These are phyloP conservation scores for Cytospora leucostoma DNA, from an alignment of 2,329 filamentous ascomycete species.

Conservation along the genomic window DNA sequence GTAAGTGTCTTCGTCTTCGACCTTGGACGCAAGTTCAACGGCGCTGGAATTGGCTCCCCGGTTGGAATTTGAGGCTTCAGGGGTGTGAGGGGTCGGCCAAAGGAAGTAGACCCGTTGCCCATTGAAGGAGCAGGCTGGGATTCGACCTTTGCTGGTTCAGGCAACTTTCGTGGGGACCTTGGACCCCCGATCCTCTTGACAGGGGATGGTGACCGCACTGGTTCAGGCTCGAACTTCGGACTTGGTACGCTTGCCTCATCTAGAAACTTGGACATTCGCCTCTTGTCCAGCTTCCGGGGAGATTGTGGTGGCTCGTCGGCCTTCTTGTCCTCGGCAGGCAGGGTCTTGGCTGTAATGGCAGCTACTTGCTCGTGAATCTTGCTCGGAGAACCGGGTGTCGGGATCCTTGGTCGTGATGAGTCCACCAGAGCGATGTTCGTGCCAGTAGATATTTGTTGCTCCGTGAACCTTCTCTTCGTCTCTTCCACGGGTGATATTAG, in stretches of 20 bases:
- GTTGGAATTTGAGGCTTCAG: slow-evolving; percentile 30
- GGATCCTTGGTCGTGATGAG: slow-evolving; percentile 30
- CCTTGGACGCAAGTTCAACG: slow-evolving; percentile 16
- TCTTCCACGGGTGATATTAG: slow-evolving; percentile 29
- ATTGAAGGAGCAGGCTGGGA: slow-evolving; percentile 42
- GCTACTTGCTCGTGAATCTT: slow-evolving; percentile 40
- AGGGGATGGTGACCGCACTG: slow-evolving; percentile 37
- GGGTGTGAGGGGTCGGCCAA: slow-evolving; percentile 35
- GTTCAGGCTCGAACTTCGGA: slow-evolving; percentile 35
- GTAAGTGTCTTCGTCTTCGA: slow-evolving; percentile 25
- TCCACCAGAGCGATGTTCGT: slow-evolving; percentile 33
- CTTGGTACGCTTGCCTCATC: slow-evolving; percentile 43
- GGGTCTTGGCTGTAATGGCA: slow-evolving; percentile 33
- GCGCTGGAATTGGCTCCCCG: slow-evolving; percentile 28
- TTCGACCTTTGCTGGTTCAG: slow-evolving; percentile 34
- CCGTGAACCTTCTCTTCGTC: slow-evolving; percentile 25
- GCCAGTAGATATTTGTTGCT: slow-evolving; percentile 31
- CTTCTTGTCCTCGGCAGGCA: slow-evolving; percentile 33
- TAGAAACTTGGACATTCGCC: slow-evolving; percentile 60
- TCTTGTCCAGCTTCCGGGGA: slow-evolving; percentile 60
- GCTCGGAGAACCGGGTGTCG: slow-evolving; percentile 34
- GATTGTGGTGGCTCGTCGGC: slow-evolving; percentile 48
- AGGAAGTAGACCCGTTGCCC: slow-evolving; percentile 39
- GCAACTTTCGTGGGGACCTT: slow-evolving; percentile 26
- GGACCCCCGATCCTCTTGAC: slow-evolving; percentile 34